Conservation (phyloP, 106 monocot species). For the Amphibolis antarctica region DNA sequence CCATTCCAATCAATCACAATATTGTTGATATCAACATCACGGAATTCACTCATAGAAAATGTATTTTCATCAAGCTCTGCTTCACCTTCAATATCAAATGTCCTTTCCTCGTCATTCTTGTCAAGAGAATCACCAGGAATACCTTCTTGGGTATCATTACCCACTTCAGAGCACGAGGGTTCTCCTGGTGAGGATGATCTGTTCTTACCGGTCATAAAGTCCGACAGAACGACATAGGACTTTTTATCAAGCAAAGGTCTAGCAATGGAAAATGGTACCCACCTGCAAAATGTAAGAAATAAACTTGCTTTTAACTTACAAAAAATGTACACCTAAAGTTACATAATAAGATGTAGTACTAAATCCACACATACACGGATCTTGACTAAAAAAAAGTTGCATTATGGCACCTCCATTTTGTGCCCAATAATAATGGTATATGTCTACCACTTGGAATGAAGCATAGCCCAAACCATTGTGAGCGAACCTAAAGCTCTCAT, state of each 20-base stretch:
- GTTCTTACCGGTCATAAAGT: slow-evolving; percentile 5
- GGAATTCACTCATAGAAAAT: neutral
- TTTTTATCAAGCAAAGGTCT: slow-evolving; percentile 17
- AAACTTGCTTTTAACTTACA: neutral
- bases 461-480: too few species aligned
- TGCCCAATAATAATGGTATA: too few species aligned
- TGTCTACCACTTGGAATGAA: too few species aligned
- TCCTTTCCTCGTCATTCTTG: slow-evolving; percentile 8
- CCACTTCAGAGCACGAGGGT: too few species aligned
- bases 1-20: slow-evolving; percentile 12
- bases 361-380: too few species aligned
- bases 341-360: too few species aligned
- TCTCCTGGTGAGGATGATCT: neutral
- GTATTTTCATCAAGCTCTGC: neutral
- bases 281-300: slow-evolving; percentile 6
- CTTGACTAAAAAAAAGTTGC: too few species aligned
- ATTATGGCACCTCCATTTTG: too few species aligned
- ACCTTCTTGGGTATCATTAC: neutral
- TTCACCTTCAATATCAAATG: neutral
- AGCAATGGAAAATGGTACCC: slow-evolving; percentile 15
- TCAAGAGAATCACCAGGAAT: neutral
- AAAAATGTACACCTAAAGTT: too few species aligned
- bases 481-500: too few species aligned
- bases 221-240: slow-evolving; percentile 18
- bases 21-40: neutral